Percentiles rank a stretch among this genome's conserved stretches.
These are phyloP conservation scores for Neurospora sp. DNA, from an alignment of 495 filamentous ascomycete genomes.

Conservation along the genomic window DNA sequence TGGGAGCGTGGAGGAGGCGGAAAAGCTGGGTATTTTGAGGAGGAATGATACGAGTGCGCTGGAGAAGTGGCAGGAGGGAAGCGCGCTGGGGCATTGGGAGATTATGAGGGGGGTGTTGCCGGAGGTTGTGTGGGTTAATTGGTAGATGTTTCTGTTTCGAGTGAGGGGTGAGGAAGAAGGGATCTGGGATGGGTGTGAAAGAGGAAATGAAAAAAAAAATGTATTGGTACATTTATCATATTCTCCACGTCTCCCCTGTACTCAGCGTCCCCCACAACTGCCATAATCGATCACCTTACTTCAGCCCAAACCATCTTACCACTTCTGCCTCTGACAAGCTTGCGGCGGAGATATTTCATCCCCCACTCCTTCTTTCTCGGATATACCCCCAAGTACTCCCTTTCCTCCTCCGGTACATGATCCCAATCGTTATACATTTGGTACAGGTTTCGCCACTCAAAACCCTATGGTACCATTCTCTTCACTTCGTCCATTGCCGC, in stretches of 20 bases:
- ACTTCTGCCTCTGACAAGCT: not conserved
- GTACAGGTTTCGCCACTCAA: not conserved
- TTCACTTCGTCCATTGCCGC: not conserved
- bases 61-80: constrained; percentile 57
- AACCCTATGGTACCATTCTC: not conserved
- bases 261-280: not conserved
- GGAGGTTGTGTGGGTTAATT: constrained; percentile 72
- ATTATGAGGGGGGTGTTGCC: constrained; percentile 86
- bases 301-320: not conserved
- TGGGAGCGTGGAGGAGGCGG: constrained; percentile 17
- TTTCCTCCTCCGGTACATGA: not conserved
- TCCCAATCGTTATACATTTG: not conserved
- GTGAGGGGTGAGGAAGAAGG: not conserved
- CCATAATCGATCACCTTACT: not conserved
- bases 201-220: not conserved
- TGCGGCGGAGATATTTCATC: not conserved
- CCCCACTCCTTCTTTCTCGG: not conserved
- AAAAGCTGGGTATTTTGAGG: constrained; percentile 37
- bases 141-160: constrained; percentile 41
- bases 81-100: constrained; percentile 76
- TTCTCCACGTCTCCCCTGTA: too few relatives aligned
- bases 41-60: constrained; percentile 50
- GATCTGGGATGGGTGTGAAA: not conserved
- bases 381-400: not conserved
- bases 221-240: not conserved